Percentiles rank a stretch among this genome's conserved stretches.
phyloP scores from a whole-genome alignment of 139 green algal genomes.

The Trebouxia sp. region DNA sequence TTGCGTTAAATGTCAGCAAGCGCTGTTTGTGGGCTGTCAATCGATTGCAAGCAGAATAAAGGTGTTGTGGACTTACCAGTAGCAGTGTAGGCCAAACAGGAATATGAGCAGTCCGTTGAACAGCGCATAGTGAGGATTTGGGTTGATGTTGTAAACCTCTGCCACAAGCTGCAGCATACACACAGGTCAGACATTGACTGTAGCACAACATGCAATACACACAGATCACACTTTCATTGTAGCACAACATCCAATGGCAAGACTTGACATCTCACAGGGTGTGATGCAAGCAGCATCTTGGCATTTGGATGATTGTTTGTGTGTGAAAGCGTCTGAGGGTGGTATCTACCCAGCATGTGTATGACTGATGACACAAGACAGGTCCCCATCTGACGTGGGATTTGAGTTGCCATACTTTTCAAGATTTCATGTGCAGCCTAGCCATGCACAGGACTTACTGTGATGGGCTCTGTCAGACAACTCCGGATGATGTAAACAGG shows the following conservation, averaged over 20 bases:
- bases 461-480: constrained; percentile 50
- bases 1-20: background rate
- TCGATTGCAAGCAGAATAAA: background rate
- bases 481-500: constrained; percentile 61
- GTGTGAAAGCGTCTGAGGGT: too few relatives aligned
- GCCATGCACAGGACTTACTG: constrained; percentile 16
- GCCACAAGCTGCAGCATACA: constrained; percentile 30
- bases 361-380: background rate
- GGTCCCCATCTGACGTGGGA: too few relatives aligned
- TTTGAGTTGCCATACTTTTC: too few relatives aligned
- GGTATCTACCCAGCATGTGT: too few relatives aligned
- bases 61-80: constrained; percentile 63
- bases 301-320: too few relatives aligned
- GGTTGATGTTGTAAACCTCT: constrained; percentile 57
- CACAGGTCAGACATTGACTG: background rate
- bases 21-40: background rate
- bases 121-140: constrained; percentile 76
- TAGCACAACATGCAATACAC: background rate
- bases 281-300: too few relatives aligned
- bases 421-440: too few relatives aligned
- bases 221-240: background rate
- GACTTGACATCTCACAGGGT: too few relatives aligned
- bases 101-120: constrained; percentile 79
- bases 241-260: background rate
- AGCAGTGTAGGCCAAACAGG: constrained; percentile 80